Percentiles rank a stretch among this genome's conserved stretches.
Conservation (phyloP, 1,139 yeast genomes). For the Candida sp. region DNA sequence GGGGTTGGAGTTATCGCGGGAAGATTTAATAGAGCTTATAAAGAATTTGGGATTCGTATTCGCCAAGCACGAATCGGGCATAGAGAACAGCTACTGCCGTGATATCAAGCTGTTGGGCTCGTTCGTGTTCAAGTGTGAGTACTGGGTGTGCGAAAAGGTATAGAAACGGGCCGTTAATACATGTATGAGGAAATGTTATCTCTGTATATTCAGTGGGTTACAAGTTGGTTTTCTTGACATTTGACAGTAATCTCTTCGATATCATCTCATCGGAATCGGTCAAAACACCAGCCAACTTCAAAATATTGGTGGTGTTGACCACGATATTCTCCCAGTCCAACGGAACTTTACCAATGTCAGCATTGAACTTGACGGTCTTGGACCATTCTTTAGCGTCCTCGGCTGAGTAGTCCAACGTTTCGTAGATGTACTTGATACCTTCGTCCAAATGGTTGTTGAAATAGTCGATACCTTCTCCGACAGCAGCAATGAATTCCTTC, state of each 20-base stretch:
- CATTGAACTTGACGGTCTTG: slow-evolving; percentile 70
- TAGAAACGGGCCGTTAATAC: background rate
- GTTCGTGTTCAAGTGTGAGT: slow-evolving; percentile 69
- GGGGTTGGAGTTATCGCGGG: slow-evolving; percentile 69
- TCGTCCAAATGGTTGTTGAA: slow-evolving; percentile 65
- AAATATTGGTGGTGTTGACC: slow-evolving; percentile 60
- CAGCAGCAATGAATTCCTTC: slow-evolving; percentile 50
- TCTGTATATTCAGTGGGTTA: background rate
- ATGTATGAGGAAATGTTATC: too few relatives aligned
- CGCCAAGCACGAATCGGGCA: slow-evolving; percentile 43
- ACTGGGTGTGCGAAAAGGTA: slow-evolving; percentile 58
- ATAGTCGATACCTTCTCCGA: slow-evolving; percentile 70
- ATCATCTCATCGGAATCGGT: slow-evolving; percentile 37
- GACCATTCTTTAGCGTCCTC: slow-evolving; percentile 85
- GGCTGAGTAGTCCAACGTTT: slow-evolving; percentile 72
- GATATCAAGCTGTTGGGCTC: slow-evolving; percentile 59
- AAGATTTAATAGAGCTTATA: slow-evolving; percentile 58
- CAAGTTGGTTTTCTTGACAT: slow-evolving; percentile 21
- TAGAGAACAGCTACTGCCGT: slow-evolving; percentile 59
- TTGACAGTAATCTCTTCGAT: slow-evolving; percentile 30
- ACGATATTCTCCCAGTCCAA: slow-evolving; percentile 58
- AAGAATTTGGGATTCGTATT: slow-evolving; percentile 59
- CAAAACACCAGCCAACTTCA: slow-evolving; percentile 65
- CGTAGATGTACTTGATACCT: slow-evolving; percentile 66
- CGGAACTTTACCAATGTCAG: slow-evolving; percentile 39